Base-by-base conservation (phyloP, 257 asterid genomes). In the Verbena officinalis region DNA sequence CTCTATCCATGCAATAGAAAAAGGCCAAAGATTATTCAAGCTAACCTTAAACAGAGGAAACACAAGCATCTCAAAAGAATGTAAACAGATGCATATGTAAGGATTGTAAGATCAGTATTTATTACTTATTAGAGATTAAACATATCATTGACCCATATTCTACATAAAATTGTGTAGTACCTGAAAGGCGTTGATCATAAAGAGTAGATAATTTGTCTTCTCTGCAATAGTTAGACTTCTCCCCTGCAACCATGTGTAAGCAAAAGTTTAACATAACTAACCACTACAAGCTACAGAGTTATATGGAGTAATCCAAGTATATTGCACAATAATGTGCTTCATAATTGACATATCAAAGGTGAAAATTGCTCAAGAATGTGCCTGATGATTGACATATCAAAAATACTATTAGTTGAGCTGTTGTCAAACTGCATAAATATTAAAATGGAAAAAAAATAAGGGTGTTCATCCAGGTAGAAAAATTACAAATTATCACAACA, bases 121-220 rank as follows among this genome's bases (percentile, higher is more conserved):
- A 31, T 59, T 24, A 60, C 59, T 52, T 55, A 19, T 27, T 36
- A 43, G 16, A 8, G 59, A 67, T 38, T 14, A 58, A 64, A 20
- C 21, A 33, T 13, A 33, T 34, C 45, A 60, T 33, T 17, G 54
- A 38, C 50, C 55, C 42, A 31, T 48, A 17, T 20, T 24, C 61
- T 49, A 21, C 36, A 20, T 7, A 65, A 49, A 40, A 60, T 39
- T 3, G 9, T 33, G 53, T 43, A 42, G 51, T 81, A 93, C 99
- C 98, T 94, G 99, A 75, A 94, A 94, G 42, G 94, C 90, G 80
- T 94, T 90, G 77, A 94, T 94, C 99, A 90, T 90, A 70, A 94
- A 86, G 69, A 94, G 97, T 36, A 90, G 85, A 79, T 94, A 94
- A 78, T 88, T 90, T 15, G 86, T 94, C 93, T 94, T 94, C 78